These are phyloP conservation scores for Exophiala viscosa DNA, from an alignment of 2,329 filamentous ascomycete genomes.

Conservation along the genomic window DNA sequence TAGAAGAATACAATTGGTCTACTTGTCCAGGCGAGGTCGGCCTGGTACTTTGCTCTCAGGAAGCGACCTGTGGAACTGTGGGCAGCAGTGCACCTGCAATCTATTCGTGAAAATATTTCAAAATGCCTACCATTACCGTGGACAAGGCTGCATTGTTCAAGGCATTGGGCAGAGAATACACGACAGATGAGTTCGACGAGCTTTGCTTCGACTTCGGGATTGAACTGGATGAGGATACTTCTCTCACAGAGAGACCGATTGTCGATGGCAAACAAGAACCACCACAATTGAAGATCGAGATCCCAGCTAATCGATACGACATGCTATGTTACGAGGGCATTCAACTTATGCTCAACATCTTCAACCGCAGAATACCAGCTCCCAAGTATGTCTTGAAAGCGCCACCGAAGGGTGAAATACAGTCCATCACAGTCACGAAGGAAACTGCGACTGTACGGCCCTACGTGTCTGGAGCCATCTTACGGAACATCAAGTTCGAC, in stretches of 20 bases:
- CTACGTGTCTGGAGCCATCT: conserved; percentile 81
- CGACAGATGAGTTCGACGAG: conserved; percentile 91
- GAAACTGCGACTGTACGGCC: conserved; percentile 76
- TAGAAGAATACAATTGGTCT: neutral
- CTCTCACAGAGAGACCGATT: conserved; percentile 67
- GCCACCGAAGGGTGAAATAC: conserved; percentile 67
- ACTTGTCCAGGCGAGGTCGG: too few species aligned
- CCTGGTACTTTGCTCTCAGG: too few species aligned
- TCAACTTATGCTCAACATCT: conserved; percentile 91
- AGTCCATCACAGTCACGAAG: conserved; percentile 76
- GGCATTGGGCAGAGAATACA: conserved; percentile 84
- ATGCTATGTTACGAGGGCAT: conserved; percentile 98
- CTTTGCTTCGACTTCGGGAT: conserved; percentile 97
- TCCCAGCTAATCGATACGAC: conserved; percentile 87
- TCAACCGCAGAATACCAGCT: conserved; percentile 69
- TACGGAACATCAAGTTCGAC: conserved; percentile 88
- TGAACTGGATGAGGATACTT: conserved; percentile 94
- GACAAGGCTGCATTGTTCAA: conserved; percentile 96
- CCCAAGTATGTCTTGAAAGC: conserved; percentile 76
- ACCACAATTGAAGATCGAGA: conserved; percentile 95
- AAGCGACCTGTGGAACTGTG: too few species aligned
- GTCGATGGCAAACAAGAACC: conserved; percentile 78
- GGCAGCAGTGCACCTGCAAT: too few species aligned
- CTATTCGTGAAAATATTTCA: conserved; percentile 35
- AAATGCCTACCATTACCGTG: conserved; percentile 93